A percentile compares a stretch with the other conserved stretches of the same genome.
Evolutionary conservation across 768 basidiomycete species (phyloP).

Genomic region (Mycena maculata): DNA sequence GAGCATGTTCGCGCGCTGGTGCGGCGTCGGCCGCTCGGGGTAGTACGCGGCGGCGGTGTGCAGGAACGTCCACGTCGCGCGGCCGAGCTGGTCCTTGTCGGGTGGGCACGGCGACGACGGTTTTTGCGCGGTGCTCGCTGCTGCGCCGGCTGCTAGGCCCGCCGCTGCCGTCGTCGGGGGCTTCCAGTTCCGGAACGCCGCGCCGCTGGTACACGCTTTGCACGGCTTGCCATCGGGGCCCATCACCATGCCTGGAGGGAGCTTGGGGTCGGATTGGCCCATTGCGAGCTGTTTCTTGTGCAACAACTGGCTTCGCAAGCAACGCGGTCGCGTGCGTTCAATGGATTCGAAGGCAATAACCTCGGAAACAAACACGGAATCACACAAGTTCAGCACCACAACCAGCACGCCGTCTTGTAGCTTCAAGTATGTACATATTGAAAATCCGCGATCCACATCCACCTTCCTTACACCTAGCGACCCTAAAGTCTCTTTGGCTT

Average conservation of each 20-base stretch:
- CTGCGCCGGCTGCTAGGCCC: constrained; percentile 45
- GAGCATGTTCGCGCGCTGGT: constrained; percentile 87
- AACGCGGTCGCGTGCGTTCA: constrained; percentile 12
- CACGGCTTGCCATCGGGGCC: constrained; percentile 96
- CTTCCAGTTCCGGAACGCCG: constrained; percentile 78
- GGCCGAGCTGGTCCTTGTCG: constrained; percentile 89
- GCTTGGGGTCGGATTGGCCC: constrained; percentile 29
- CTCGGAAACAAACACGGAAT: no score
- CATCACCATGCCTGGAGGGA: constrained; percentile 87
- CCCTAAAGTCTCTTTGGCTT: no score
- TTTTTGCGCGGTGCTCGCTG: constrained; percentile 49
- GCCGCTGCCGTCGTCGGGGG: constrained; percentile 52
- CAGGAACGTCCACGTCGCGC: constrained; percentile 96
- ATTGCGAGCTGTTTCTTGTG: neutral
- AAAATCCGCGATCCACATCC: no score
- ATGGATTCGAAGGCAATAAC: no score
- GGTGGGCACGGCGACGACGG: constrained; percentile 84
- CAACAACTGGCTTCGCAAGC: neutral
- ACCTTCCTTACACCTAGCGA: no score
- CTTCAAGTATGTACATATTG: no score
- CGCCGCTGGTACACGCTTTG: constrained; percentile 77
- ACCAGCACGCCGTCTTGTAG: no score
- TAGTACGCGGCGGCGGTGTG: constrained; percentile 97
- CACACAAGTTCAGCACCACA: no score
- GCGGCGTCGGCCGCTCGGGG: constrained; percentile 80